Percentiles rank a stretch among this genome's conserved stretches.
Conservation (phyloP, 306 rosid species). For the Pyrus bretschneideri region DNA sequence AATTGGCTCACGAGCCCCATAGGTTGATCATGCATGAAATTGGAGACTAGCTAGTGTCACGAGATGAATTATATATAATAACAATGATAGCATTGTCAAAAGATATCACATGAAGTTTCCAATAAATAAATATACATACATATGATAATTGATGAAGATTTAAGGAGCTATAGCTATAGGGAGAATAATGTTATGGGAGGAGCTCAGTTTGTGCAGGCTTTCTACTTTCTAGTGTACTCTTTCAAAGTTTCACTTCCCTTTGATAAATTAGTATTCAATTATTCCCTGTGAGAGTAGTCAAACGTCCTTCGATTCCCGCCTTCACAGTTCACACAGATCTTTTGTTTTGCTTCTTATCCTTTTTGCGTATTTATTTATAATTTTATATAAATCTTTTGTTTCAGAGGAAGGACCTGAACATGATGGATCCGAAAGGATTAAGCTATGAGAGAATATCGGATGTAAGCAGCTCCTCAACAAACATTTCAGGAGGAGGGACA, state of each 20-base stretch:
- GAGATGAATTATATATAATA: background rate
- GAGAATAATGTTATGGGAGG: constrained; percentile 12
- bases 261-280: constrained; percentile 35
- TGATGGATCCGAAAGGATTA: constrained; percentile 66
- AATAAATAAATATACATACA: background rate
- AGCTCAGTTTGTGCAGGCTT: constrained; percentile 30
- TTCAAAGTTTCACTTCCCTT: constrained; percentile 33
- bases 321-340: constrained; percentile 22
- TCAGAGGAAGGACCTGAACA: constrained; percentile 40
- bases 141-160: background rate
- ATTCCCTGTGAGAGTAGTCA: constrained; percentile 36
- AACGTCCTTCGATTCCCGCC: constrained; percentile 49
- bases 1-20: background rate
- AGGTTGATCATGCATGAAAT: background rate
- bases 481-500: constrained; percentile 43
- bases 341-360: background rate
- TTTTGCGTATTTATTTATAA: background rate
- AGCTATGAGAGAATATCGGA: constrained; percentile 79
- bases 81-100: background rate
- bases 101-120: background rate
- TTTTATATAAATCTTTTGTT: background rate
- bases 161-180: background rate
- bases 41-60: background rate
- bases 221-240: constrained; percentile 34
- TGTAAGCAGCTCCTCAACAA: constrained; percentile 72